Conservation (phyloP, 345 rosid species). For the Bruguiera parviflora region DNA sequence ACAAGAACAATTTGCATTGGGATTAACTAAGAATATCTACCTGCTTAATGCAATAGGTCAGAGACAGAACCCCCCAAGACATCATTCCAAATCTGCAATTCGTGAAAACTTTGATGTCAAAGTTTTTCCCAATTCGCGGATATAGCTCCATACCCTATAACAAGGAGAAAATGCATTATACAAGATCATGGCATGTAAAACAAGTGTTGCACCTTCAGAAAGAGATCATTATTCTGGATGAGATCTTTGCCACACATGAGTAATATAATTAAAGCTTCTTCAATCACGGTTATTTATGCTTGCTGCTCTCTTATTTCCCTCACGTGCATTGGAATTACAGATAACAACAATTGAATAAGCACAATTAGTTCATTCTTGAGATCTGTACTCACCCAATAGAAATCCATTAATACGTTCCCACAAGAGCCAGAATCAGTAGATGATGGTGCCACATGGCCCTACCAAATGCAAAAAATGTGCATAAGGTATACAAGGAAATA, state of each 20-base stretch:
- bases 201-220: background rate
- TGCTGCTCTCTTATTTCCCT: background rate
- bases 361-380: slow-evolving; percentile 7
- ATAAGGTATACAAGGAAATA: slow-evolving; percentile 20
- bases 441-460: slow-evolving; percentile 95
- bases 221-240: background rate
- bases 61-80: slow-evolving; percentile 98
- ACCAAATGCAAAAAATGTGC: slow-evolving; percentile 24
- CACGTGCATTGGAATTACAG: background rate
- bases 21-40: slow-evolving; percentile 31
- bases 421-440: slow-evolving; percentile 92
- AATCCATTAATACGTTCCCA: slow-evolving; percentile 85
- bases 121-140: slow-evolving; percentile 95
- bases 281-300: background rate
- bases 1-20: background rate
- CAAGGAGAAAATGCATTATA: slow-evolving; percentile 16
- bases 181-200: slow-evolving; percentile 12
- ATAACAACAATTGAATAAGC: background rate
- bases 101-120: slow-evolving; percentile 95
- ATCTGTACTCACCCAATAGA: slow-evolving; percentile 79
- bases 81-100: slow-evolving; percentile 99
- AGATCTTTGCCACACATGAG: background rate
- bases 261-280: background rate
- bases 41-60: slow-evolving; percentile 99
- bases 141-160: slow-evolving; percentile 96